Evolutionary conservation across 495 filamentous ascomycete species (phyloP).

Genomic region (Lindgomyces ingoldianus): DNA sequence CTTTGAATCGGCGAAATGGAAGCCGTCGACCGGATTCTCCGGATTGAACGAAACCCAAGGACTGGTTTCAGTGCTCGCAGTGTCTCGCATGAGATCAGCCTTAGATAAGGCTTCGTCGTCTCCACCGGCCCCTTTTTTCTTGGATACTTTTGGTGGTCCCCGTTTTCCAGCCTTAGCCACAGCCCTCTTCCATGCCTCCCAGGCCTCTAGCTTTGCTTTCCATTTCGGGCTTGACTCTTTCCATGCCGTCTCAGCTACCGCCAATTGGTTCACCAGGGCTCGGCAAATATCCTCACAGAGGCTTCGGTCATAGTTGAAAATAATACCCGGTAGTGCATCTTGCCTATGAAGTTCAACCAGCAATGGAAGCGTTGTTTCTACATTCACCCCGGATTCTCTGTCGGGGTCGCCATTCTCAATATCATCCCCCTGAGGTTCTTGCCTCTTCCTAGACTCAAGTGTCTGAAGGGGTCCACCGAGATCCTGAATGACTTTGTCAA

Average conservation of each 20-base stretch:
- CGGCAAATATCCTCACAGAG: slow-evolving; percentile 60
- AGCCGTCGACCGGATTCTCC: slow-evolving; percentile 59
- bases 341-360: slow-evolving; percentile 61
- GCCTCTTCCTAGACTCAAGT: slow-evolving; percentile 4
- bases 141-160: slow-evolving; percentile 26
- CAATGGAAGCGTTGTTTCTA: slow-evolving; percentile 60
- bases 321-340: slow-evolving; percentile 67
- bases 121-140: slow-evolving; percentile 44
- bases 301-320: slow-evolving; percentile 74
- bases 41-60: slow-evolving; percentile 66
- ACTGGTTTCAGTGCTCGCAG: slow-evolving; percentile 54
- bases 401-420: neutral
- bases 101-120: slow-evolving; percentile 53
- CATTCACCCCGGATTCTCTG: slow-evolving; percentile 28
- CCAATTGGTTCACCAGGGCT: slow-evolving; percentile 53
- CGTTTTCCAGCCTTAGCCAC: slow-evolving; percentile 47
- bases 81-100: slow-evolving; percentile 55
- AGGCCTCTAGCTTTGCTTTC: slow-evolving; percentile 56
- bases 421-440: slow-evolving; percentile 1
- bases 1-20: slow-evolving; percentile 64
- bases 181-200: slow-evolving; percentile 51
- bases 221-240: slow-evolving; percentile 59
- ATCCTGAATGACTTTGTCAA: slow-evolving; percentile 54
- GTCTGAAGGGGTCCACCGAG: slow-evolving; percentile 41
- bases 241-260: slow-evolving; percentile 56